Evolutionary conservation across 768 basidiomycete genomes (phyloP), one percentile per base, ranked within the genome.

Genomic region (Lentinula guzmanii): DNA sequence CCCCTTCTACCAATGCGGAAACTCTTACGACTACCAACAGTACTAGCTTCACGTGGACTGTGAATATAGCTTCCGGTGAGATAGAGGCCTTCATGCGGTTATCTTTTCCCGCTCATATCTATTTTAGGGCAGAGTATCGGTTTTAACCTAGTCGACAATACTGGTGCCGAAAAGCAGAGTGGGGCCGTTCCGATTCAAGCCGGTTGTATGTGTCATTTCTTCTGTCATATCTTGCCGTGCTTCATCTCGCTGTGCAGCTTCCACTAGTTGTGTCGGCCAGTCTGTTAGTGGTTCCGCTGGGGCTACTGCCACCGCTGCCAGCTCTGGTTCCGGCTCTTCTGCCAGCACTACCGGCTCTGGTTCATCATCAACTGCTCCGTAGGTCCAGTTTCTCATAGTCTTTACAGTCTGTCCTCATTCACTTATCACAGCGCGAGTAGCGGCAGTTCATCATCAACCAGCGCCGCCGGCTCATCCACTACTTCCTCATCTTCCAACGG

Each of bases 111-210:
- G 5, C 53, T 50, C 37, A 15, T 54, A 0, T 13, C n/a, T n/a
- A 45, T 61, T 55, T 0, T 61, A 84, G 86, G 76, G n/a, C 81
- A 79, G 4, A 69, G 65, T 43, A 70, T 93, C 60, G 86, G 82
- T 56, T 69, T 93, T 33, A 77, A 74, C 11, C 62, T 94, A 63
- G 82, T 80, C 69, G 93, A 95, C 67, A 70, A 61, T 60, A 82
- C 74, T 35, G 92, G 93, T 67, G 0, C 21, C 0, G 28, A 69
- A 52, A 76, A 70, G 0, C 85, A 85, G 66, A 72, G 80, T 2
- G 89, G 80, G 5, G 35, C 83, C 2, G 79, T 91, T 76, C 75
- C 71, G 15, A 69, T 90, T 63, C 65, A 70, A 34, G 0, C 73
- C 6, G 78, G 85, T 54, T 42, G 89, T 89, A 75, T 51, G 86